Conservation (phyloP, 2,329 filamentous ascomycete genomes). For the Fusarium sarcochroum region DNA sequence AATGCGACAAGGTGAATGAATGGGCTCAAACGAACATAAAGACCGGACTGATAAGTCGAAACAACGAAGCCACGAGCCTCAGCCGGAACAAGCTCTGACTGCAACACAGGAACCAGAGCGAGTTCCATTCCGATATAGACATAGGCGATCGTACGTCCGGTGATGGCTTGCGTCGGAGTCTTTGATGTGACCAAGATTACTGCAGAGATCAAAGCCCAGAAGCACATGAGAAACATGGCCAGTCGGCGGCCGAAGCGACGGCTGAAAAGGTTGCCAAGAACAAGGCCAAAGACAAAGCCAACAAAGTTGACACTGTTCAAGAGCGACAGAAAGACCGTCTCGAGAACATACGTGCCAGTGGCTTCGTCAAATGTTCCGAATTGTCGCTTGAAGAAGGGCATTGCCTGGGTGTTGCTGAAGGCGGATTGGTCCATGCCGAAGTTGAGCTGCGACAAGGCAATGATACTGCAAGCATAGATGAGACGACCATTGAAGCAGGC, state of each 20-base stretch:
- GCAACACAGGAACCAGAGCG: constrained; percentile 52
- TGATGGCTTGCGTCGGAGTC: constrained; percentile 51
- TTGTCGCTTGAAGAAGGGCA: constrained; percentile 53
- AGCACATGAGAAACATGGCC: constrained; percentile 54
- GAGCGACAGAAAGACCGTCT: constrained; percentile 53
- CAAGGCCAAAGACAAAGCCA: constrained; percentile 50
- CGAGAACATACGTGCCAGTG: constrained; percentile 43
- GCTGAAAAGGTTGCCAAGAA: constrained; percentile 41
- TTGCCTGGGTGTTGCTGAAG: constrained; percentile 56
- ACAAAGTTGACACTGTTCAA: constrained; percentile 55
- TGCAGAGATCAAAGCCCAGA: constrained; percentile 52
- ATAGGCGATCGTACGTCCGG: constrained; percentile 55
- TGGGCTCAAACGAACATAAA: neutral
- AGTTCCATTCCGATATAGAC: constrained; percentile 57
- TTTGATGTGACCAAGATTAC: constrained; percentile 52
- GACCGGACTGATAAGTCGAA: constrained; percentile 42
- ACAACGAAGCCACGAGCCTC: constrained; percentile 50
- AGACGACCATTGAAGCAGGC: constrained; percentile 48
- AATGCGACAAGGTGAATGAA: neutral
- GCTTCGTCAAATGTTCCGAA: constrained; percentile 50
- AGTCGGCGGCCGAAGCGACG: constrained; percentile 51
- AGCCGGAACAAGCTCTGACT: constrained; percentile 51
- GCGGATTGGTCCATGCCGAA: constrained; percentile 58
- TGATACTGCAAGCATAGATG: constrained; percentile 41
- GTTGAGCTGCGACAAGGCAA: constrained; percentile 56